Evolutionary conservation across 441 rosid species (phyloP).

Genomic region (Erodium moschatum): DNA sequence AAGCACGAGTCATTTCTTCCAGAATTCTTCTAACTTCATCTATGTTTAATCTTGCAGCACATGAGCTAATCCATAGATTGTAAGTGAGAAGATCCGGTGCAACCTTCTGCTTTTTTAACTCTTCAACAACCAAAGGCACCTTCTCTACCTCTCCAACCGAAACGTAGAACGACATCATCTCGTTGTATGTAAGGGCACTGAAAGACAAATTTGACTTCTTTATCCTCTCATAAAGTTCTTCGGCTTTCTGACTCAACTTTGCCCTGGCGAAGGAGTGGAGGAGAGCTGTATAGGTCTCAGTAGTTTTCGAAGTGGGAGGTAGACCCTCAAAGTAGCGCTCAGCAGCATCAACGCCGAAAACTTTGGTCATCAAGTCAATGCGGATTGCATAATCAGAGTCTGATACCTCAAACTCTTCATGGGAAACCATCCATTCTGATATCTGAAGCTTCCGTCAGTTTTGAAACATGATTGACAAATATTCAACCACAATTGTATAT

Average conservation of each 20-base stretch:
- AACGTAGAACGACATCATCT: slow-evolving; percentile 87
- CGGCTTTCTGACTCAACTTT: slow-evolving; percentile 57
- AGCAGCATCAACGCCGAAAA: slow-evolving; percentile 80
- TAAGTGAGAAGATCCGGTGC: slow-evolving; percentile 71
- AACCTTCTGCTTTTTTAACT: slow-evolving; percentile 49
- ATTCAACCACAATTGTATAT: slow-evolving; percentile 33
- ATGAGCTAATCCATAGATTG: slow-evolving; percentile 82
- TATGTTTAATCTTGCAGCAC: slow-evolving; percentile 55
- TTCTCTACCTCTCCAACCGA: slow-evolving; percentile 73
- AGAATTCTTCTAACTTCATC: slow-evolving; percentile 50
- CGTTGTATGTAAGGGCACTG: slow-evolving; percentile 64
- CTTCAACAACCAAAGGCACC: slow-evolving; percentile 46
- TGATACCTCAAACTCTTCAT: slow-evolving; percentile 42
- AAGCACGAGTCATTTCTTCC: slow-evolving; percentile 51
- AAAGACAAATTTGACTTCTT: slow-evolving; percentile 40
- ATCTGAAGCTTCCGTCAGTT: slow-evolving; percentile 37
- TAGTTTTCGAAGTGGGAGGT: slow-evolving; percentile 41
- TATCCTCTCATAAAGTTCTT: slow-evolving; percentile 46
- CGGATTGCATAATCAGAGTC: slow-evolving; percentile 63
- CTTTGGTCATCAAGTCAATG: slow-evolving; percentile 74
- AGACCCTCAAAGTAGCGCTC: slow-evolving; percentile 77
- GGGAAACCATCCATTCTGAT: slow-evolving; percentile 67
- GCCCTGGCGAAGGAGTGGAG: slow-evolving; percentile 71
- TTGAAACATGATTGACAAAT: not conserved
- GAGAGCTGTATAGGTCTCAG: slow-evolving; percentile 77